phyloP scores from a whole-genome alignment of 805 yeast species.

The Metschnikowia shivogae region DNA sequence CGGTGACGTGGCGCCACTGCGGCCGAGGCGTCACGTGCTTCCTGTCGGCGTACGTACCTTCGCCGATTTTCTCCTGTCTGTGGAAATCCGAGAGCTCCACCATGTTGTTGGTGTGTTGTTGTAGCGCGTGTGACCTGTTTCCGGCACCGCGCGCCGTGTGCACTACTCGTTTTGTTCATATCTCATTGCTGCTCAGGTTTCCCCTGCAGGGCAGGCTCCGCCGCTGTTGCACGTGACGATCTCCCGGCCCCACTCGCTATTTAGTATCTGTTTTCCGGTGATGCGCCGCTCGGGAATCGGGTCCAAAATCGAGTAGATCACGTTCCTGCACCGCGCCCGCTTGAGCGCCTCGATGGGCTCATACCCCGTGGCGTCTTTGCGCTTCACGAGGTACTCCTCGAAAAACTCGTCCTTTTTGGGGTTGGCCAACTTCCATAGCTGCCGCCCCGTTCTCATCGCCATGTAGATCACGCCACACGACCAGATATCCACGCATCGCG shows the following conservation, averaged over 20 bases:
- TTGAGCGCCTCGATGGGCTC: slow-evolving; percentile 86
- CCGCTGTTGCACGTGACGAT: slow-evolving; percentile 76
- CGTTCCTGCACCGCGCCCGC: slow-evolving; percentile 86
- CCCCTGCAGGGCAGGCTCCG: slow-evolving; percentile 20
- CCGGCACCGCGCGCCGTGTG: background rate
- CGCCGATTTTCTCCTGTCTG: slow-evolving; percentile 94
- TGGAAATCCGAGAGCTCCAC: slow-evolving; percentile 89
- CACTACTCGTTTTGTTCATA: background rate
- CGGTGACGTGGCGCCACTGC: background rate
- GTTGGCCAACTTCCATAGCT: slow-evolving; percentile 83
- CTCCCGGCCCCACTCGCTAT: slow-evolving; percentile 94
- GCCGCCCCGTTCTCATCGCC: slow-evolving; percentile 94
- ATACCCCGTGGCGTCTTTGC: slow-evolving; percentile 82
- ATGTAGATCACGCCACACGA: slow-evolving; percentile 88
- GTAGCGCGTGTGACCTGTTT: background rate
- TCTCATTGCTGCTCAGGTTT: slow-evolving; percentile 1
- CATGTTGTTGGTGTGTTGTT: slow-evolving; percentile 36
- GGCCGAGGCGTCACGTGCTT: background rate
- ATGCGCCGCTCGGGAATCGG: slow-evolving; percentile 87
- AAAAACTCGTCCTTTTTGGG: slow-evolving; percentile 75
- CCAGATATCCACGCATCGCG: slow-evolving; percentile 84
- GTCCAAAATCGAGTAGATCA: slow-evolving; percentile 86
- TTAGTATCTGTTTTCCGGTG: slow-evolving; percentile 81
- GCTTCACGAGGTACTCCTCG: slow-evolving; percentile 64
- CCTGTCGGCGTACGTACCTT: slow-evolving; percentile 47